Evolutionary conservation across 2,329 filamentous ascomycete species (phyloP).

Genomic region (Calonectria montana): DNA sequence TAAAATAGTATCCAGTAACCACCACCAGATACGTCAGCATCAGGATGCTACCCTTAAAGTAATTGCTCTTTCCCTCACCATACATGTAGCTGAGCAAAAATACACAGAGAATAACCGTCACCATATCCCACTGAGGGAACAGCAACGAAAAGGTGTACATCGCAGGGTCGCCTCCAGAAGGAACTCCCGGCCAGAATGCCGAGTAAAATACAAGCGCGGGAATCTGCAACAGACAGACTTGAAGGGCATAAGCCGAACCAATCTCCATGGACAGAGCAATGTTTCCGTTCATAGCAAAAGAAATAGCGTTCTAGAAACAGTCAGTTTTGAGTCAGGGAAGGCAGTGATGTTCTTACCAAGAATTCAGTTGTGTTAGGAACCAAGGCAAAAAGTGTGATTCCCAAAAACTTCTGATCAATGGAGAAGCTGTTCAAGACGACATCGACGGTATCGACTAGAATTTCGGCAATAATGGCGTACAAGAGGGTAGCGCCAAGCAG

Average conservation of each 20-base stretch:
- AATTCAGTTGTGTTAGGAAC: slow-evolving; percentile 99
- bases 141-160: slow-evolving; percentile 84
- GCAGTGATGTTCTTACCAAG: slow-evolving; percentile 69
- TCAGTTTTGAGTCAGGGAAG: slow-evolving; percentile 26
- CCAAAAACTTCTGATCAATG: slow-evolving; percentile 97
- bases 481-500: slow-evolving; percentile 88
- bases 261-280: slow-evolving; percentile 99
- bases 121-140: slow-evolving; percentile 99
- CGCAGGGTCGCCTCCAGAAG: slow-evolving; percentile 52
- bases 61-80: slow-evolving; percentile 98
- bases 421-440: slow-evolving; percentile 91
- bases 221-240: slow-evolving; percentile 95
- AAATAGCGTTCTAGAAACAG: slow-evolving; percentile 84
- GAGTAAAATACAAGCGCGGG: slow-evolving; percentile 93
- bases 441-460: slow-evolving; percentile 96
- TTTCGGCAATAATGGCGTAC: slow-evolving; percentile 97
- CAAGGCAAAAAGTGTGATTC: slow-evolving; percentile 94
- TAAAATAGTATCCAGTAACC: slow-evolving; percentile 90
- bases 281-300: slow-evolving; percentile 99
- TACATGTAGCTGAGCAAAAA: slow-evolving; percentile 98
- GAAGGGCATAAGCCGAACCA: slow-evolving; percentile 94
- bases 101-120: slow-evolving; percentile 94
- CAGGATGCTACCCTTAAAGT: slow-evolving; percentile 98
- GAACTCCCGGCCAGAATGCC: slow-evolving; percentile 71
- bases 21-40: slow-evolving; percentile 94